Conservation (phyloP, 2,329 filamentous ascomycete genomes). For the Monosporascus sp. region DNA sequence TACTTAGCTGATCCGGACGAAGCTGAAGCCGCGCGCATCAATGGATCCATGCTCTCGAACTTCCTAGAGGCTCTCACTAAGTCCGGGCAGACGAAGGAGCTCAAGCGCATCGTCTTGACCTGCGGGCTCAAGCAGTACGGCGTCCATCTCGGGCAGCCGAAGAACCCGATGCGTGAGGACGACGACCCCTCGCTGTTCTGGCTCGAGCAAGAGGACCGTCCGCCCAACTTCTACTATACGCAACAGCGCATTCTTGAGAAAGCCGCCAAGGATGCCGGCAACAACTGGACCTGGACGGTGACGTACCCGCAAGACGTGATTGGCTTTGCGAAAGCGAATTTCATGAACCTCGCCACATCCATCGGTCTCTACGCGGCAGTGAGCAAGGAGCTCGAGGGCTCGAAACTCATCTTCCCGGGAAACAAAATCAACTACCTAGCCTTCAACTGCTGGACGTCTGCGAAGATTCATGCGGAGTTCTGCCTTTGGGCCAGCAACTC, state of each 20-base stretch:
- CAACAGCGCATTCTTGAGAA: conserved; percentile 39
- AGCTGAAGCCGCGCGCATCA: conserved; percentile 16
- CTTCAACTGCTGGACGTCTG: conserved; percentile 27
- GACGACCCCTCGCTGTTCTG: conserved; percentile 29
- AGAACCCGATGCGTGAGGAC: conserved; percentile 41
- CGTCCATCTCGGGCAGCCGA: conserved; percentile 42
- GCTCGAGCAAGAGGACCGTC: conserved; percentile 31
- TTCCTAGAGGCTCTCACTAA: conserved; percentile 40
- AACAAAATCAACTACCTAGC: conserved; percentile 28
- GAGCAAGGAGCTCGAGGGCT: conserved; percentile 25
- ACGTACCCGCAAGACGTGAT: conserved; percentile 30
- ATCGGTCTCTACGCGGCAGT: conserved; percentile 35
- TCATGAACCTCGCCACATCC: conserved; percentile 35
- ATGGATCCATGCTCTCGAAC: conserved; percentile 39
- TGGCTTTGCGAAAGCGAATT: conserved; percentile 27
- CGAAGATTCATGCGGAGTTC: conserved; percentile 29
- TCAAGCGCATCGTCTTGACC: conserved; percentile 44
- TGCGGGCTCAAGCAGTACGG: conserved; percentile 48
- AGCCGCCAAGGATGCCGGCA: conserved; percentile 6
- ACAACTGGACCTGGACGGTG: conserved; percentile 21
- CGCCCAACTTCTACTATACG: conserved; percentile 45
- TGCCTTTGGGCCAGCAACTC: conserved; percentile 27
- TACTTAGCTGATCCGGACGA: conserved; percentile 13
- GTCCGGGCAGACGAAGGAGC: conserved; percentile 31
- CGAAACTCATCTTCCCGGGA: conserved; percentile 28